Base-by-base conservation (phyloP, 2,329 filamentous ascomycete genomes). In the Lecanoromycetidae sp. region DNA sequence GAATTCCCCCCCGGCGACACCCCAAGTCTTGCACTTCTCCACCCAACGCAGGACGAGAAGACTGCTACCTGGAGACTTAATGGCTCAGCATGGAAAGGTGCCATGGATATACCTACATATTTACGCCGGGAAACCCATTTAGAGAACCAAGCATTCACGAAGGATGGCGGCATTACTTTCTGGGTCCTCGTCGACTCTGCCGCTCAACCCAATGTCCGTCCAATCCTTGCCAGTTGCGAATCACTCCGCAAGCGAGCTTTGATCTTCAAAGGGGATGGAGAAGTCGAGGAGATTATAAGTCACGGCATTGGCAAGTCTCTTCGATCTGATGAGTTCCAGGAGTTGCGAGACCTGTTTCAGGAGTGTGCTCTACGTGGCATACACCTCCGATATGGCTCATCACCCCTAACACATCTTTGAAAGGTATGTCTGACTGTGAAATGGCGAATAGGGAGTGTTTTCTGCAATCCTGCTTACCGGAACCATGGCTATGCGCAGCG, bases 301-400 rank as follows among this genome's bases (percentile, higher is more conserved):
- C 81, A 94, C 64, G 87, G 83, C 4, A 75, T 93, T 48, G 84
- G n/a, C n/a, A n/a, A n/a, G n/a, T n/a, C n/a, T n/a, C n/a, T n/a
- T n/a, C n/a, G n/a, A n/a, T n/a, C n/a, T n/a, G n/a, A n/a, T n/a
- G n/a, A n/a, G n/a, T n/a, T n/a, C n/a, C n/a, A n/a, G n/a, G n/a
- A n/a, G n/a, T n/a, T n/a, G n/a, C n/a, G n/a, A n/a, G n/a, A n/a
- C n/a, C n/a, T n/a, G n/a, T n/a, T n/a, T n/a, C n/a, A n/a, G n/a
- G n/a, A n/a, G n/a, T n/a, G n/a, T n/a, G n/a, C n/a, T n/a, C n/a
- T n/a, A n/a, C n/a, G n/a, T n/a, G n/a, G n/a, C n/a, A n/a, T n/a
- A n/a, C n/a, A n/a, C n/a, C n/a, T n/a, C n/a, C n/a, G n/a, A n/a
- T n/a, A n/a, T n/a, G n/a, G n/a, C n/a, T n/a, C n/a, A n/a, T n/a